Evolutionary conservation across 345 rosid species (phyloP), one percentile per base, ranked within the genome.

Genomic region (Salix purpurea): DNA sequence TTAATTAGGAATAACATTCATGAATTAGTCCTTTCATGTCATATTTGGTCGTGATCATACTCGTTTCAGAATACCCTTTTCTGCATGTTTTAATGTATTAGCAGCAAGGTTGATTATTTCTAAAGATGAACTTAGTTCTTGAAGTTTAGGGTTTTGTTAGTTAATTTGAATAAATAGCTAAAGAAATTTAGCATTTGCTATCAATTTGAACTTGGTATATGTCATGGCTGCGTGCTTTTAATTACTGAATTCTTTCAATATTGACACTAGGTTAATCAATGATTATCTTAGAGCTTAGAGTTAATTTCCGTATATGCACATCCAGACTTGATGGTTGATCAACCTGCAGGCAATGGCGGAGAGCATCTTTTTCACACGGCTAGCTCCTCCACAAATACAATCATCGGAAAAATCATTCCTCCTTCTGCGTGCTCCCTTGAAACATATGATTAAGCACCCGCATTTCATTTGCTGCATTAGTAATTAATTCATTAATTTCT

Each of bases 101-200:
- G 64, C 64, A n/a, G 37, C 37, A 5, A 36, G 37, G 37, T 36
- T 9, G 14, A 26, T 58, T 58, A 58, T 58, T n/a, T 34, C 69
- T 19, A 4, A 66, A 66, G 42, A 15, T 36, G 69, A 30, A 66
- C 37, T 19, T 16, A 23, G 23, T 9, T 66, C 39, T 36, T 65
- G 26, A 56, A 69, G 28, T 46, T 69, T 68, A 79, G 74, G 70
- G 74, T 74, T 79, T 74, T 19, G 37, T 60, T 74, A 52, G 26
- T 15, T 11, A 36, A 46, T 9, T 19, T 66, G n/a, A 36, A 34
- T 36, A 15, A 36, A 34, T 36, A 15, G 13, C 26, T 58, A 23
- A n/a, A 23, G 64, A n/a, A 58, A n/a, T 23, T 23, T 58, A 58
- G 64, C 23, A 4, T 24, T 56, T 9, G 61, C 9, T 56, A 11